Evolutionary conservation across 1,284 basidiomycete species (phyloP).

Genomic region (Ceratobasidium papillatum): DNA sequence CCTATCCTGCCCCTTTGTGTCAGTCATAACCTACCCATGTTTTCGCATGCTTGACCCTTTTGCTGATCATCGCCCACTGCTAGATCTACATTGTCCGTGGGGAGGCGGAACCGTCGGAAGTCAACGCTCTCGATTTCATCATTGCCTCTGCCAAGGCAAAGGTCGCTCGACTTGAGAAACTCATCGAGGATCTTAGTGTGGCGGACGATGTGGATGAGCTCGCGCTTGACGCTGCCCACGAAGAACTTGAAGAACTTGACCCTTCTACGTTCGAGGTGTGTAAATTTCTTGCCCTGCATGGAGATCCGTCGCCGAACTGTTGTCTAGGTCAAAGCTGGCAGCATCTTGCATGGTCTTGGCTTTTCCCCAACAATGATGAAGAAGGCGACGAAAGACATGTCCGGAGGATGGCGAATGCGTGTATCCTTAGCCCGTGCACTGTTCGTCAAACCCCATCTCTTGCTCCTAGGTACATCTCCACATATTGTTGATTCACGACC

Average conservation of each 20-base stretch:
- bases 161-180: conserved; percentile 93
- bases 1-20: neutral
- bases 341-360: conserved; percentile 96
- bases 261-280: conserved; percentile 85
- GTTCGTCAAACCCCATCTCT: conserved; percentile 95
- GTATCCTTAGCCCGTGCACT: conserved; percentile 95
- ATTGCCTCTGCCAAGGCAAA: conserved; percentile 92
- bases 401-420: conserved; percentile 55
- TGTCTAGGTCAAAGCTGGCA: conserved; percentile 80
- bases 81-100: conserved; percentile 94
- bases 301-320: neutral
- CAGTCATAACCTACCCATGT: neutral
- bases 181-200: conserved; percentile 92
- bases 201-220: conserved; percentile 91
- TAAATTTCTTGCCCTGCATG: neutral
- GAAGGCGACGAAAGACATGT: conserved; percentile 98
- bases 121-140: conserved; percentile 97
- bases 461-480: conserved; percentile 76
- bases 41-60: conserved; percentile 1
- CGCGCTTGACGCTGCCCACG: conserved; percentile 88
- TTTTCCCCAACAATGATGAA: conserved; percentile 94
- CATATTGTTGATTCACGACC: conserved; percentile 1
- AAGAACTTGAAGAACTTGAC: conserved; percentile 97
- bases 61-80: neutral
- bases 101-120: conserved; percentile 95